These are phyloP conservation scores for Phytophthora capsici DNA, from an alignment of 352 stramenopile genomes.

Conservation along the genomic window DNA sequence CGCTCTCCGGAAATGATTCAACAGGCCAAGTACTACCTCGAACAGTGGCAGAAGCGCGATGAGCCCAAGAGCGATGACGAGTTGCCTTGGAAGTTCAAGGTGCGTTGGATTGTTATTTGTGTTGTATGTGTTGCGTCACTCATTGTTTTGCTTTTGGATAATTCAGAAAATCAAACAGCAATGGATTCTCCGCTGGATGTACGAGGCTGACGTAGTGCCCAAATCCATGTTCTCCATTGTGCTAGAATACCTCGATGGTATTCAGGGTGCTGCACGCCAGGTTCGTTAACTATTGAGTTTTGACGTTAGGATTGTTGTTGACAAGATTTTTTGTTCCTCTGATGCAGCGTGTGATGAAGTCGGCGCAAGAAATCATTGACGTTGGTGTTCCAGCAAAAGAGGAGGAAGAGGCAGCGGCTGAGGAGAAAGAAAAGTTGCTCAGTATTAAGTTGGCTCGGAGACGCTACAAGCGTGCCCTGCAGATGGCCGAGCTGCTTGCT, in stretches of 20 bases:
- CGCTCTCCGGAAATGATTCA: constrained; percentile 83
- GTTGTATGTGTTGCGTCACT: constrained; percentile 6
- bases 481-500: constrained; percentile 75
- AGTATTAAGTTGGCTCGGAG: constrained; percentile 62
- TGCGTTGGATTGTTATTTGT: constrained; percentile 25
- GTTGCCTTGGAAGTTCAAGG: constrained; percentile 85
- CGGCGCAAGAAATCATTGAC: constrained; percentile 78
- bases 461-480: constrained; percentile 82
- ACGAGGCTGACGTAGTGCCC: constrained; percentile 77
- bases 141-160: background rate
- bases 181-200: constrained; percentile 87
- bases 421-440: constrained; percentile 65
- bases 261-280: constrained; percentile 69
- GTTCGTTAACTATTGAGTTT: constrained; percentile 29
- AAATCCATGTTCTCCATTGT: constrained; percentile 84
- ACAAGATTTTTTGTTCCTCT: background rate
- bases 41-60: constrained; percentile 74
- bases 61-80: constrained; percentile 59
- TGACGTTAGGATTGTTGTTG: background rate
- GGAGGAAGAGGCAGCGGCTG: constrained; percentile 37
- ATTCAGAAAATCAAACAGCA: constrained; percentile 82
- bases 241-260: constrained; percentile 76
- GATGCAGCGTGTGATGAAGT: constrained; percentile 68
- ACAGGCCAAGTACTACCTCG: constrained; percentile 82
- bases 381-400: constrained; percentile 59